Percentiles rank a stretch among this genome's conserved stretches.
Conservation (phyloP, 352 stramenopile species). For the Pilasporangium apinafurcum region DNA sequence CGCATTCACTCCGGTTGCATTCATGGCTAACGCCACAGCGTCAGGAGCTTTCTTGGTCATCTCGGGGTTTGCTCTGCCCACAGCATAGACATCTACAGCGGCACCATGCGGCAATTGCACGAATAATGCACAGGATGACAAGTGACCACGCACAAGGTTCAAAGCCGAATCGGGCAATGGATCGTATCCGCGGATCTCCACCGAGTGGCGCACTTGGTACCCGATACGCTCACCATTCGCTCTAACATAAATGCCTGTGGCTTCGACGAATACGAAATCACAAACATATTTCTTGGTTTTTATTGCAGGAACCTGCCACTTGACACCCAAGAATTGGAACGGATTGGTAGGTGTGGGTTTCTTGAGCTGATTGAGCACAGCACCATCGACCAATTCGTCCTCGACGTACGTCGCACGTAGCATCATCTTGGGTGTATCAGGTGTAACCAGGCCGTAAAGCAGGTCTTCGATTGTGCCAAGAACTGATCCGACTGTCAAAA, state of each 20-base stretch:
- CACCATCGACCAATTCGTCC: constrained; percentile 8
- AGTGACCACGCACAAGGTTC: background rate
- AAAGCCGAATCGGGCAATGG: constrained; percentile 1
- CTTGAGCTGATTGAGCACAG: constrained; percentile 6
- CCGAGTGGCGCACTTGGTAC: constrained; percentile 11
- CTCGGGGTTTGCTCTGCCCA: constrained; percentile 4
- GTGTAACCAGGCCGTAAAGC: constrained; percentile 7
- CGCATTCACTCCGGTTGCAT: constrained; percentile 6
- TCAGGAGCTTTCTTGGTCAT: constrained; percentile 3
- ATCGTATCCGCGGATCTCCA: constrained; percentile 4
- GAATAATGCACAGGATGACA: constrained; percentile 8
- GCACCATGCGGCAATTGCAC: constrained; percentile 1
- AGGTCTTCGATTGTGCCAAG: constrained; percentile 8
- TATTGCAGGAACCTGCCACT: constrained; percentile 12
- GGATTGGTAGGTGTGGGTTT: constrained; percentile 3
- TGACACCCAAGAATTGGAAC: constrained; percentile 12
- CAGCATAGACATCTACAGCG: constrained; percentile 7
- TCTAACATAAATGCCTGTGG: constrained; percentile 1
- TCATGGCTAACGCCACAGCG: background rate
- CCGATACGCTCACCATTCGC: constrained; percentile 6
- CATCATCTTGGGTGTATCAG: constrained; percentile 11
- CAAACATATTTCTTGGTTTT: background rate
- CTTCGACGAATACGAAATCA: constrained; percentile 12
- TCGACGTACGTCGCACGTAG: constrained; percentile 10
- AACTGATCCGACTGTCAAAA: constrained; percentile 7